Evolutionary conservation across 257 asterid genomes (phyloP), one percentile per base, ranked within the genome.

Genomic region (Verbascum thapsus): DNA sequence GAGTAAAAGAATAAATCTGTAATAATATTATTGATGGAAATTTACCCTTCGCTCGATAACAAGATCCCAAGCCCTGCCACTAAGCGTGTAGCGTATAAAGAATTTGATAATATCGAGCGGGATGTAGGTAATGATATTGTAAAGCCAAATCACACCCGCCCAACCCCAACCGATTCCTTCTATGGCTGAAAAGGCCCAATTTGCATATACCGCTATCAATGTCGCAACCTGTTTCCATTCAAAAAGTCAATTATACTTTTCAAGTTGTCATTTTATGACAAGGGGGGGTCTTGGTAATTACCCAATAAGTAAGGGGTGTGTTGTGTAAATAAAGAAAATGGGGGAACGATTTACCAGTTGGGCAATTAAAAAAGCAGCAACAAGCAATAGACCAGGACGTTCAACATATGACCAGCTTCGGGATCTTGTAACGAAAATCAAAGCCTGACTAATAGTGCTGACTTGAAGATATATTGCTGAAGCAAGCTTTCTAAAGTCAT

Each of bases 121-220:
- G 68, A 91, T 65, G 50, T 91, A 91, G 78, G 76, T 79, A 23
- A 91, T 66, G 62, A 91, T 56, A 68, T 91, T 91, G 65, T 91
- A 91, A 37, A 91, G 91, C 98, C 98, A 91, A 70, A 91, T 85
- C 44, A 91, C 96, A 0, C 98, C 98, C 0, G 98, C 98, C 98
- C 98, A 91, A 60, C 96, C 95, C 98, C 98, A 91, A 6, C 98
- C 98, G 22, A 91, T 91, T 66, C 98, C 98, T 80, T 91, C 98
- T 9, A 91, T 86, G 34, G 98, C 98, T 15, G 96, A 94, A 68
- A 86, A 92, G 77, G 94, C 74, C 99, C 96, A 92, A 68, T 64
- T 89, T 26, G 97, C 99, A 57, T 92, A 92, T 0, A 92, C 99
- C 0, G 95, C 96, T 48, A 92, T 89, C 76, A 92, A 74, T 19